Percentiles rank a stretch among this genome's conserved stretches.
Evolutionary conservation across 768 basidiomycete genomes (phyloP).

Genomic region (Kwoniella botswanensis): DNA sequence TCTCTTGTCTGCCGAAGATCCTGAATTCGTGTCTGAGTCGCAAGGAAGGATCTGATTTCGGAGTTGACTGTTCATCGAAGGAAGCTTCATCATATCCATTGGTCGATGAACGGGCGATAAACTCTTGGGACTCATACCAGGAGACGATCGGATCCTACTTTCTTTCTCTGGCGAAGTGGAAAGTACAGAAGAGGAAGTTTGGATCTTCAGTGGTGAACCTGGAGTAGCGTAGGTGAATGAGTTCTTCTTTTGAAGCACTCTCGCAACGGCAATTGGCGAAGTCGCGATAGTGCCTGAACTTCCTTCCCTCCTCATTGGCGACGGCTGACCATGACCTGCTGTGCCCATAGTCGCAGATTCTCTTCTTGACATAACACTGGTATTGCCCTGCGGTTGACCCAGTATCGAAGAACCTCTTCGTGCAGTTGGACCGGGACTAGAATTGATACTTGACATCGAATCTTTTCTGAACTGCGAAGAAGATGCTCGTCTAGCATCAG

Average conservation of each 20-base stretch:
- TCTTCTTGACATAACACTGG: not conserved
- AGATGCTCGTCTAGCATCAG: slow-evolving; percentile 15
- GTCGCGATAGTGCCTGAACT: not conserved
- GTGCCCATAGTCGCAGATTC: slow-evolving; percentile 6
- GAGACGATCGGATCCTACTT: slow-evolving; percentile 9
- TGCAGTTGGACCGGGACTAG: not conserved
- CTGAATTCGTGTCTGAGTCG: slow-evolving; percentile 4
- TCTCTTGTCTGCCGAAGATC: slow-evolving; percentile 7
- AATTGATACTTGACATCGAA: not conserved
- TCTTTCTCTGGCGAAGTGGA: not conserved
- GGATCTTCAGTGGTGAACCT: slow-evolving; percentile 26
- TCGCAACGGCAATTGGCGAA: slow-evolving; percentile 1
- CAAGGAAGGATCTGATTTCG: slow-evolving; percentile 19
- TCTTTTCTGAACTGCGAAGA: not conserved
- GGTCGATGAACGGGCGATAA: not conserved
- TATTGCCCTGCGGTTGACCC: not conserved
- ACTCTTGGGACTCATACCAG: slow-evolving; percentile 24
- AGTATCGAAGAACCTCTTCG: slow-evolving; percentile 12
- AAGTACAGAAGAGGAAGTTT: not conserved
- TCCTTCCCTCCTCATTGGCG: slow-evolving; percentile 24
- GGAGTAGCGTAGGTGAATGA: slow-evolving; percentile 39
- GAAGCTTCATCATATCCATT: slow-evolving; percentile 12
- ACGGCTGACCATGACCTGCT: slow-evolving; percentile 13
- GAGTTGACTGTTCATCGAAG: slow-evolving; percentile 21
- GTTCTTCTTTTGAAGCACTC: slow-evolving; percentile 33